Base-by-base conservation (phyloP, 140 eudicot species). In the Flaveria floridana region DNA sequence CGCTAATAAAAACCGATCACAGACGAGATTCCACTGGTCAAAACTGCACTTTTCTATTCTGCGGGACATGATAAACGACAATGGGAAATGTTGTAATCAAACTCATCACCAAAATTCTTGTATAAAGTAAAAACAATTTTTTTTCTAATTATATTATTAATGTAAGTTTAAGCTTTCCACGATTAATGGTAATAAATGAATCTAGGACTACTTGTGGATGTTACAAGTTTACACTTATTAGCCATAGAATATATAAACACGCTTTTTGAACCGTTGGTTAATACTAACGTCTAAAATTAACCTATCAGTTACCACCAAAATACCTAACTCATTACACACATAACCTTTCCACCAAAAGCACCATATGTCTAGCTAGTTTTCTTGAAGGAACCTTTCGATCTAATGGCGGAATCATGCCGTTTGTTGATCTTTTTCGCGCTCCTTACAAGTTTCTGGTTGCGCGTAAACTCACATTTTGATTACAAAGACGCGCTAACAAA, bases 401-500 rank as follows among this genome's bases (percentile, higher is more conserved):
- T 63, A 74, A 80, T 80, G 84, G 37, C 55, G 21, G 50, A 80
- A 74, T 80, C 80, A 68, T 59, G 76, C 68, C 3, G 5, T 26
- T 80, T 74, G 41, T 47, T 23, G 2, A 63, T 80, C 61, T 58
- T 37, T 83, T 46, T 80, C 37, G 67, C 85, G 55, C 62, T 91
- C 39, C 67, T 81, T 47, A 65, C 68, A 20, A 66, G 79, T 2
- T 73, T 76, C 6, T 73, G 16, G 76, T 10, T 59, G 51, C 13
- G 53, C 28, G 76, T 78, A n/a, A 53, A 78, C 70, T 86, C 86
- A 14, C 75, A 58, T 12, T 75, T 89, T 44, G 42, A 91, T 80
- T 91, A 91, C 52, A 76, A 79, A 57, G 91, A 84, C 3, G 97
- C 97, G 28, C 68, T 91, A 11, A 87, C 84, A 6, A 91, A 91